Conservation (phyloP, 306 rosid genomes). For the Lablab purpureus region DNA sequence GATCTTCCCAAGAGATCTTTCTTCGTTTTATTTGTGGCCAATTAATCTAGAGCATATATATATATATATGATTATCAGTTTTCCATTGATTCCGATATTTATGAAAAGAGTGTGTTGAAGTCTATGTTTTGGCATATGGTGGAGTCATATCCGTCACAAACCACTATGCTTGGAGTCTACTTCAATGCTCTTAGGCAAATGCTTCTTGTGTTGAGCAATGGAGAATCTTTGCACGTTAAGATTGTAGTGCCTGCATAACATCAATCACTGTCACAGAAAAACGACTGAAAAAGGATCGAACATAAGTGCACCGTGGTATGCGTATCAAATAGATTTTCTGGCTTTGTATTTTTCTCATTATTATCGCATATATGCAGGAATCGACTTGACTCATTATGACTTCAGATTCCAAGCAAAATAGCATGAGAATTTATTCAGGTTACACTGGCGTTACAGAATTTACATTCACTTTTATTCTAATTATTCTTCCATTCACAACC, state of each 20-base stretch:
- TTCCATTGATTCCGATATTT: neutral
- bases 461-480: neutral
- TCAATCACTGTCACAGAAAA: constrained; percentile 42
- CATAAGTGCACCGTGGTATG: neutral
- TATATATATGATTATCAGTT: too few relatives aligned
- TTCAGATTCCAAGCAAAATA: neutral
- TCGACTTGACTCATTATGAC: neutral
- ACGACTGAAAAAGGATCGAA: neutral
- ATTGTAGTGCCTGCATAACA: constrained; percentile 17
- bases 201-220: constrained; percentile 19
- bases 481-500: neutral
- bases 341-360: neutral
- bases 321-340: constrained; percentile 19
- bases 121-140: neutral
- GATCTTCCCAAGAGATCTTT: neutral
- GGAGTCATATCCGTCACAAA: neutral
- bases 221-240: constrained; percentile 40
- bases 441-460: neutral
- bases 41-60: neutral
- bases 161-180: neutral
- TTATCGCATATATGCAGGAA: neutral
- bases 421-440: neutral
- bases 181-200: constrained; percentile 12
- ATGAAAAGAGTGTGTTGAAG: too few relatives aligned
- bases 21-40: too few relatives aligned